These are phyloP conservation scores for Populus hybrid DNA, from an alignment of 441 rosid species.

Conservation along the genomic window DNA sequence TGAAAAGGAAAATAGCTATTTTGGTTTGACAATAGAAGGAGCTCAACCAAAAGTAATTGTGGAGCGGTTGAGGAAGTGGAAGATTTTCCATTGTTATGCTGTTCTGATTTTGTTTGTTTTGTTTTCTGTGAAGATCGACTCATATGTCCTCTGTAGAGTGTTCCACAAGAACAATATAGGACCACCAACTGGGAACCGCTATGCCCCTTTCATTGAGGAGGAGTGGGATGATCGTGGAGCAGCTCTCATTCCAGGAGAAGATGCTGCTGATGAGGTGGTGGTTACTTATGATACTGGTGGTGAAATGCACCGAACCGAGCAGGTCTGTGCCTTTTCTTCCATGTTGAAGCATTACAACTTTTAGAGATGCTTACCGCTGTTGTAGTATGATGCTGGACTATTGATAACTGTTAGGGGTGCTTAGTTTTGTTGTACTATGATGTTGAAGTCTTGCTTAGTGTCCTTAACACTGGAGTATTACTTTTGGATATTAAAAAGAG, in stretches of 20 bases:
- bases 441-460: background rate
- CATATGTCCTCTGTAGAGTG: conserved; percentile 82
- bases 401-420: background rate
- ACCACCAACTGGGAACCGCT: conserved; percentile 82
- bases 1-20: background rate
- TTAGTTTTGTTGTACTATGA: background rate
- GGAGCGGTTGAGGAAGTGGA: background rate
- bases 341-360: background rate
- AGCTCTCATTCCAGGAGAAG: conserved; percentile 65
- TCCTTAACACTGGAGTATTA: background rate
- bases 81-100: background rate
- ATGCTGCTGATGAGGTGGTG: conserved; percentile 44
- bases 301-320: conserved; percentile 30
- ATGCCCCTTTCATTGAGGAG: conserved; percentile 87
- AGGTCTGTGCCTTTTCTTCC: conserved; percentile 40
- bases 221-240: conserved; percentile 72
- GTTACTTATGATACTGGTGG: conserved; percentile 29
- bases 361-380: background rate
- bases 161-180: conserved; percentile 91
- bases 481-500: background rate
- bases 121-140: conserved; percentile 45
- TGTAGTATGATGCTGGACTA: background rate
- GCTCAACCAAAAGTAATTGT: background rate
- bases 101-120: conserved; percentile 5
- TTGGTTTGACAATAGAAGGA: background rate